A percentile compares a stretch with the other conserved stretches of the same genome.
Evolutionary conservation across 139 green algal genomes (phyloP).

Genomic region (Gonium pectorale): DNA sequence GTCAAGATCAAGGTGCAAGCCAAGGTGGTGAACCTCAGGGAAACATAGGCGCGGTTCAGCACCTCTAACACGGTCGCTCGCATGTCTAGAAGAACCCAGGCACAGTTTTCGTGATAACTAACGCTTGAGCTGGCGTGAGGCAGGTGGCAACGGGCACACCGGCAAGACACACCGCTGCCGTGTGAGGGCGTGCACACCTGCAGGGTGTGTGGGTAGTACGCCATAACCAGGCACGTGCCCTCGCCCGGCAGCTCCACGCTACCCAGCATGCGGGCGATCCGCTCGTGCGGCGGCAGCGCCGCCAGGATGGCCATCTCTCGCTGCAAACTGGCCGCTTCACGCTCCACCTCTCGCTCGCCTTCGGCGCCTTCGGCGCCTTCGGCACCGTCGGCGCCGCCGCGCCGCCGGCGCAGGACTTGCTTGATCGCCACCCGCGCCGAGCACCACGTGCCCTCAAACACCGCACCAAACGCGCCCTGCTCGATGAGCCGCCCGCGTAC

Average conservation of each 20-base stretch:
- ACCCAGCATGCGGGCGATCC: slow-evolving; percentile 40
- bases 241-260: slow-evolving; percentile 30
- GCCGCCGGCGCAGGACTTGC: slow-evolving; percentile 4
- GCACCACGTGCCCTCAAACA: slow-evolving; percentile 44
- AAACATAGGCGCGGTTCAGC: neutral
- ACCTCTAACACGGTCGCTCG: too few relatives aligned
- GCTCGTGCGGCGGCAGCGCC: slow-evolving; percentile 38
- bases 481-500: slow-evolving; percentile 31
- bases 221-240: slow-evolving; percentile 41
- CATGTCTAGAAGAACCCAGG: too few relatives aligned
- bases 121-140: too few relatives aligned
- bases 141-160: neutral
- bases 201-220: slow-evolving; percentile 39
- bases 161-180: neutral
- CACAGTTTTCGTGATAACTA: too few relatives aligned
- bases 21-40: too few relatives aligned
- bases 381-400: neutral
- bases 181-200: neutral
- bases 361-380: neutral
- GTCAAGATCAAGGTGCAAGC: too few relatives aligned
- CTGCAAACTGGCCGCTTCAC: neutral
- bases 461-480: slow-evolving; percentile 36
- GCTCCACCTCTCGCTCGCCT: slow-evolving; percentile 1
- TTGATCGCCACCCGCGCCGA: slow-evolving; percentile 8
- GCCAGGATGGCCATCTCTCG: slow-evolving; percentile 33